A percentile compares a stretch with the other conserved stretches of the same genome.
Conservation (phyloP, 176 grass and related monocot genomes). For the Dendrocalamus sinicus region DNA sequence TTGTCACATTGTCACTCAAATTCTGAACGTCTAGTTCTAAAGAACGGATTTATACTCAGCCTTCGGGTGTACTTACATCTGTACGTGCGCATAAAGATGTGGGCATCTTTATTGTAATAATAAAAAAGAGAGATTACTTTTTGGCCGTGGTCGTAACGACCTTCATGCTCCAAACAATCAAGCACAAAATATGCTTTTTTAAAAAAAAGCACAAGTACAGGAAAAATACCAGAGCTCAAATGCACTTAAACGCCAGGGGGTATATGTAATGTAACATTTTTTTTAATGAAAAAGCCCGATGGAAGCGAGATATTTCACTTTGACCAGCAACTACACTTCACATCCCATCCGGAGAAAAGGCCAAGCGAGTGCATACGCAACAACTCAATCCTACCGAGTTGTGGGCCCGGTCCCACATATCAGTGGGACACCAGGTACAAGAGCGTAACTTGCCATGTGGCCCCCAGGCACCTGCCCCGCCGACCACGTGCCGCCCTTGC, state of each 20-base stretch:
- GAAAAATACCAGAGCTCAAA: not conserved
- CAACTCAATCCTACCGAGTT: not conserved
- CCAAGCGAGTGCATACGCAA: not conserved
- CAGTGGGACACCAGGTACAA: not conserved
- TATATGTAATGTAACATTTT: not conserved
- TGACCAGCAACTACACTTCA: not conserved
- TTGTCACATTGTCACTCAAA: not conserved
- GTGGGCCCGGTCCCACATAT: not conserved
- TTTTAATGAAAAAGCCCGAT: not conserved
- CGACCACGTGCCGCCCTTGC: conserved; percentile 18
- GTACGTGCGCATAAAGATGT: no score
- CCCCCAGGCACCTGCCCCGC: not conserved
- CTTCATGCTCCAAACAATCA: not conserved
- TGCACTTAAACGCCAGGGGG: not conserved
- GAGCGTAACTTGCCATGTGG: not conserved
- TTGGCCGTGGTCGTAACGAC: not conserved
- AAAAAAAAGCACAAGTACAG: not conserved
- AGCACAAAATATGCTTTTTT: not conserved
- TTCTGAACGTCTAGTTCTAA: not conserved
- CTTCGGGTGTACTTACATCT: no score
- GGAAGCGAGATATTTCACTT: not conserved
- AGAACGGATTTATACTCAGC: not conserved
- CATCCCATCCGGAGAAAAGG: not conserved
- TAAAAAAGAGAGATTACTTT: not conserved
- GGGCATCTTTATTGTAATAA: no score